These are phyloP conservation scores for Pulveroboletus sp. DNA, from an alignment of 768 basidiomycete genomes.

Conservation along the genomic window DNA sequence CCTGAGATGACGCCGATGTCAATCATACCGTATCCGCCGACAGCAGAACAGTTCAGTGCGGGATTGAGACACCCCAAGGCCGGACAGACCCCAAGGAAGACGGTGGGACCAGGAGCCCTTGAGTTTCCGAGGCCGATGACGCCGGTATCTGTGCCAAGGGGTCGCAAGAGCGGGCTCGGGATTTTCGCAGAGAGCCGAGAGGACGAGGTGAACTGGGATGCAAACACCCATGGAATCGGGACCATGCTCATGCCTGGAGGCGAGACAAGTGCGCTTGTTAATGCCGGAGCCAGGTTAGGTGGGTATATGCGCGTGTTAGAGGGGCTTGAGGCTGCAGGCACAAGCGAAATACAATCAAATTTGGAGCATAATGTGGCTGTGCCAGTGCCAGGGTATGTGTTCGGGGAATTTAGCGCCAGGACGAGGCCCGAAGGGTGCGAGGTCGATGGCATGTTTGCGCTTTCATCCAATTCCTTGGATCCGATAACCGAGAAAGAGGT, in stretches of 20 bases:
- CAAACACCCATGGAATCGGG: background rate
- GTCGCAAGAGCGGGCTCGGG: conserved; percentile 7
- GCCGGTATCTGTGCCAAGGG: conserved; percentile 14
- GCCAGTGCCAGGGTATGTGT: conserved; percentile 18
- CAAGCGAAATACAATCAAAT: background rate
- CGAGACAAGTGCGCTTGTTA: background rate
- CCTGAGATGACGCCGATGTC: conserved; percentile 21
- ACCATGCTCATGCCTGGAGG: conserved; percentile 4
- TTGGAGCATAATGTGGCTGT: conserved; percentile 12
- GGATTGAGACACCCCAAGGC: conserved; percentile 2
- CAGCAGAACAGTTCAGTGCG: background rate
- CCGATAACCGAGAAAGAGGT: conserved; percentile 6
- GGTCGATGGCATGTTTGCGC: conserved; percentile 4
- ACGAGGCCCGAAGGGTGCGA: background rate
- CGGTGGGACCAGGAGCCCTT: conserved; percentile 1
- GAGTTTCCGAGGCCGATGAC: conserved; percentile 19
- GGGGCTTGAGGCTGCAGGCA: background rate
- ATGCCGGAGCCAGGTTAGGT: conserved; percentile 3
- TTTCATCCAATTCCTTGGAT: conserved; percentile 7
- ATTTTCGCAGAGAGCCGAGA: conserved; percentile 3
- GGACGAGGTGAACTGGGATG: background rate
- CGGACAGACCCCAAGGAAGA: conserved; percentile 20
- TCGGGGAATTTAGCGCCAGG: background rate
- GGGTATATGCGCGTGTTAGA: conserved; percentile 26
- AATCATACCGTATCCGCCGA: conserved; percentile 19